Evolutionary conservation across 345 rosid species (phyloP).

Genomic region (Camelina neglecta): DNA sequence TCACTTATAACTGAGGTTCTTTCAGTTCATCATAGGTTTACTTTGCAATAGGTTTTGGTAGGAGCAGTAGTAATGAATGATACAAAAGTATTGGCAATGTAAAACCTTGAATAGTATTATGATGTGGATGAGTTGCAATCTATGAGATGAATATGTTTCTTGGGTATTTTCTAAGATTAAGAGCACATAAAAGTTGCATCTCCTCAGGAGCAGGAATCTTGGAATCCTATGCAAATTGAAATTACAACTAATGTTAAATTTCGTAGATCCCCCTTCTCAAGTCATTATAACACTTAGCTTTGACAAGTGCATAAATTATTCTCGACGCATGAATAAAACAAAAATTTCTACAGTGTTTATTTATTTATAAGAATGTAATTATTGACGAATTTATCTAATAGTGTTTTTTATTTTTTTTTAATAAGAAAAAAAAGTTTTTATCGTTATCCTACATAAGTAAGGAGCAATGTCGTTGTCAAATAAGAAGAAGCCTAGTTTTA

Average conservation of each 20-base stretch:
- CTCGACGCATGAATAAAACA: background rate
- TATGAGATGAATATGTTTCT: background rate
- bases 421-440: background rate
- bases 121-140: background rate
- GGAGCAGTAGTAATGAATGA: background rate
- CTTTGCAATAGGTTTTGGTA: background rate
- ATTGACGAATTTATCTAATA: background rate
- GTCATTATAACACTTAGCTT: background rate
- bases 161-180: background rate
- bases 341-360: no score
- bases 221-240: background rate
- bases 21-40: background rate
- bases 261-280: background rate
- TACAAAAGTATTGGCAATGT: background rate
- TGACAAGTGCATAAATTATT: background rate
- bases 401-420: background rate
- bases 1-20: background rate
- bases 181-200: background rate
- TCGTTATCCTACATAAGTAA: background rate
- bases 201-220: background rate
- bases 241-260: background rate
- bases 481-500: background rate
- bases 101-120: background rate
- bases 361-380: no score
- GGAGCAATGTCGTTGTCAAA: background rate